phyloP scores from a whole-genome alignment of 441 rosid species.

The Viola pubescens region DNA sequence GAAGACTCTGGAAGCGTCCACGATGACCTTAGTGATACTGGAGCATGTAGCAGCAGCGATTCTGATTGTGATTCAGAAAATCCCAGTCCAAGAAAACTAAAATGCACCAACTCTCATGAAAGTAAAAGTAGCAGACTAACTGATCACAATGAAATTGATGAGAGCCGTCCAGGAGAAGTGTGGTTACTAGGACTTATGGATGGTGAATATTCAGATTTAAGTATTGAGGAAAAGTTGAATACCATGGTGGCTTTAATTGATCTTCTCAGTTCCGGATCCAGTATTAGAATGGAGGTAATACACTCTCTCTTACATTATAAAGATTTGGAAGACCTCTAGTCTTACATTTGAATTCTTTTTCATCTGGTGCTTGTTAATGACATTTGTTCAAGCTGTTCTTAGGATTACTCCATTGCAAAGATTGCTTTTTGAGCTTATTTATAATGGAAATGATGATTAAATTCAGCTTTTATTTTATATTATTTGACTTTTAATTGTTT shows the following conservation, averaged over 20 bases:
- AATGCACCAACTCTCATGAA: constrained; percentile 25
- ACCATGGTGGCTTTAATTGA: constrained; percentile 76
- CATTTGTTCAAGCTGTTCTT: too few species aligned
- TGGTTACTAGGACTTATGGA: constrained; percentile 93
- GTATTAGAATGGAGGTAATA: constrained; percentile 74
- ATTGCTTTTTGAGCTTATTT: too few species aligned
- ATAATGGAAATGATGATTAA: too few species aligned
- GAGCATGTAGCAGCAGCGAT: constrained; percentile 44
- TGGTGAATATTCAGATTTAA: constrained; percentile 87
- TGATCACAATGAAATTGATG: constrained; percentile 74
- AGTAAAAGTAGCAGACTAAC: constrained; percentile 35
- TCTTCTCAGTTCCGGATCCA: constrained; percentile 72
- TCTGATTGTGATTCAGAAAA: constrained; percentile 47
- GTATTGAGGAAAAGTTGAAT: constrained; percentile 81
- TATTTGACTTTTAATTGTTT: too few species aligned
- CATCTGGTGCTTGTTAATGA: too few species aligned
- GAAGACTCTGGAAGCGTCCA: constrained; percentile 88
- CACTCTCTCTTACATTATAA: neutral
- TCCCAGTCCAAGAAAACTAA: constrained; percentile 31
- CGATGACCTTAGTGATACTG: constrained; percentile 42
- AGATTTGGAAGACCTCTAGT: too few species aligned
- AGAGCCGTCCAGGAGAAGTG: constrained; percentile 84
- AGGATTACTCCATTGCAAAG: too few species aligned
- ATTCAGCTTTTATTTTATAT: too few species aligned
- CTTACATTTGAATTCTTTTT: too few species aligned